Evolutionary conservation across 768 basidiomycete genomes (phyloP).

Genomic region (Cystoderma amianthinum): DNA sequence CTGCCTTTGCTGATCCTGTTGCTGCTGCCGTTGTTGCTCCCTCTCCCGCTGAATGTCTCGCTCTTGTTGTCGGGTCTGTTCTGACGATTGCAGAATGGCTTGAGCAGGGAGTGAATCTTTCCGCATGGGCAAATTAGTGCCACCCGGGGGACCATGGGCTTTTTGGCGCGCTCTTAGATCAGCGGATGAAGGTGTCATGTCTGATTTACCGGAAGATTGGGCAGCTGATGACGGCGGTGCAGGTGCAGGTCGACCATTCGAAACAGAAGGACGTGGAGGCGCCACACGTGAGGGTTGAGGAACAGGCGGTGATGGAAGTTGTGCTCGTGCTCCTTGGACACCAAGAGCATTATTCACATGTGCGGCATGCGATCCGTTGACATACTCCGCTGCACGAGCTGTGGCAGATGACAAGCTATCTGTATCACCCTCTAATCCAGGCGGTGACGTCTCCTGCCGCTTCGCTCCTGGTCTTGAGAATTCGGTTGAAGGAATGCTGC

Average conservation of each 20-base stretch:
- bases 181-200: conserved; percentile 53
- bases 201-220: conserved; percentile 28
- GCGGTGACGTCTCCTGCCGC: conserved; percentile 35
- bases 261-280: conserved; percentile 23
- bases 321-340: conserved; percentile 17
- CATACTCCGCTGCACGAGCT: conserved; percentile 55
- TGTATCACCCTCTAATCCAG: conserved; percentile 31
- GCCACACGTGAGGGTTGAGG: conserved; percentile 22
- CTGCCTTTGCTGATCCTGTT: conserved; percentile 20
- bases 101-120: conserved; percentile 39
- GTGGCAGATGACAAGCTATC: conserved; percentile 39
- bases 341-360: conserved; percentile 8
- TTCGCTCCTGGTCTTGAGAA: conserved; percentile 17
- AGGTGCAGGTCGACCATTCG: conserved; percentile 61
- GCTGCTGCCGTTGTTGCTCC: conserved; percentile 27
- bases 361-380: conserved; percentile 43
- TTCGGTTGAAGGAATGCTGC: conserved; percentile 10
- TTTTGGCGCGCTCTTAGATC: conserved; percentile 63
- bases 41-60: conserved; percentile 14
- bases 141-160: conserved; percentile 40
- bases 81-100: conserved; percentile 12
- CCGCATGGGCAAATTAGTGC: conserved; percentile 29
- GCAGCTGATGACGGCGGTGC: conserved; percentile 61
- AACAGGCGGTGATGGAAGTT: conserved; percentile 16
- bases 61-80: conserved; percentile 5